Conservation (phyloP, 106 monocot genomes). For the Platanthera zijinensis region DNA sequence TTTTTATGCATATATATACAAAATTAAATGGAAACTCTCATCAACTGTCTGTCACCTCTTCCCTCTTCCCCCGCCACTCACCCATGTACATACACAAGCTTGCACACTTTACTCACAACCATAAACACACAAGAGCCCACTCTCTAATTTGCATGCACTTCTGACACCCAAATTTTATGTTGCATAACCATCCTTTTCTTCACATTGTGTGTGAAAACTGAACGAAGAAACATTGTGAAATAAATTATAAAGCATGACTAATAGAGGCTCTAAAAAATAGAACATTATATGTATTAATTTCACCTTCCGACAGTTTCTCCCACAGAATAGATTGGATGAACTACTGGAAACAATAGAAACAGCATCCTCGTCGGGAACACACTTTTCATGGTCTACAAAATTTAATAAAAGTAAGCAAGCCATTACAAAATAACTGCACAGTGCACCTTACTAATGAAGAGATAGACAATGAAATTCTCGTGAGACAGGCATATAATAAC, state of each 20-base stretch:
- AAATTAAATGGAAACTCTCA: background rate
- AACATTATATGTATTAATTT: background rate
- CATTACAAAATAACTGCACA: background rate
- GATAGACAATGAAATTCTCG: background rate
- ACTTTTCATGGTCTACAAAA: conserved; percentile 63
- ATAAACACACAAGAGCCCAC: background rate
- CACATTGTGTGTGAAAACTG: background rate
- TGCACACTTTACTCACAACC: background rate
- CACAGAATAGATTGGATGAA: conserved; percentile 39
- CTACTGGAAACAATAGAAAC: conserved; percentile 14
- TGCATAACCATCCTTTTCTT: background rate
- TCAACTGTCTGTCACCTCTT: background rate
- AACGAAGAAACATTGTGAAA: background rate
- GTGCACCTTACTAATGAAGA: background rate
- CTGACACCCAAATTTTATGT: background rate
- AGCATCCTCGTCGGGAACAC: conserved; percentile 44
- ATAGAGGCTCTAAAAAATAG: background rate
- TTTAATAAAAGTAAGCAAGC: background rate
- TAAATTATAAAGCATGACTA: background rate
- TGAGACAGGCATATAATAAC: background rate
- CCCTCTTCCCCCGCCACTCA: background rate
- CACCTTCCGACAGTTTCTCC: conserved; percentile 20
- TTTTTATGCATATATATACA: background rate
- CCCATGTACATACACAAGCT: too few relatives aligned
- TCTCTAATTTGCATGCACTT: background rate